phyloP scores from a whole-genome alignment of 2,329 filamentous ascomycete species.

The Rachicladosporium sp. region DNA sequence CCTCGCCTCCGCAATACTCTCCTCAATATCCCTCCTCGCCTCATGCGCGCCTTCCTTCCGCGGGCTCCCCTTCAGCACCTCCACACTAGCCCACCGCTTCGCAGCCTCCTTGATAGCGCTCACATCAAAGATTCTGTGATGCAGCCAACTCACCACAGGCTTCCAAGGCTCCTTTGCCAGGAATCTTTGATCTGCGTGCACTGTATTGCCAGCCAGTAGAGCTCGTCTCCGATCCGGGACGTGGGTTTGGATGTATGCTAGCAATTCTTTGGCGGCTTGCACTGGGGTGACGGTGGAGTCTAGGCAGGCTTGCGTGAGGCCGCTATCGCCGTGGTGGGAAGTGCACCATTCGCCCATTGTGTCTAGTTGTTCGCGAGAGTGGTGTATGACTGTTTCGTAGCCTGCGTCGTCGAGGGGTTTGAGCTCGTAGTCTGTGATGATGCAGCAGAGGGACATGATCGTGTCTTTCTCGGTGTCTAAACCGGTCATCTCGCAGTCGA shows the following conservation, averaged over 20 bases:
- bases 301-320: slow-evolving; percentile 65
- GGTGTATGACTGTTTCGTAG: slow-evolving; percentile 70
- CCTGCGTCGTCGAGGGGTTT: slow-evolving; percentile 62
- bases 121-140: slow-evolving; percentile 86
- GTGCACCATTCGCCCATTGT: slow-evolving; percentile 86
- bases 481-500: slow-evolving; percentile 90
- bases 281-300: slow-evolving; percentile 60
- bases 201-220: slow-evolving; percentile 79
- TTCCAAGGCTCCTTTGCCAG: slow-evolving; percentile 62
- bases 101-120: slow-evolving; percentile 86
- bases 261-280: slow-evolving; percentile 57
- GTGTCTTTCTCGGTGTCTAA: slow-evolving; percentile 65
- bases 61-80: slow-evolving; percentile 51
- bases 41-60: slow-evolving; percentile 66
- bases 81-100: slow-evolving; percentile 61
- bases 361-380: slow-evolving; percentile 55
- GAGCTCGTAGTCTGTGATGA: slow-evolving; percentile 73
- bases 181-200: slow-evolving; percentile 82
- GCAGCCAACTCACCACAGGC: slow-evolving; percentile 60
- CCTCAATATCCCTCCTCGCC: slow-evolving; percentile 78
- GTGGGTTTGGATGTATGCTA: slow-evolving; percentile 63
- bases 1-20: slow-evolving; percentile 84
- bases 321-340: slow-evolving; percentile 64
- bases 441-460: slow-evolving; percentile 85
- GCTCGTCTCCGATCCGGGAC: slow-evolving; percentile 56